Evolutionary conservation across 345 rosid species (phyloP), one percentile per base, ranked within the genome.

Genomic region (Brassica nigra): DNA sequence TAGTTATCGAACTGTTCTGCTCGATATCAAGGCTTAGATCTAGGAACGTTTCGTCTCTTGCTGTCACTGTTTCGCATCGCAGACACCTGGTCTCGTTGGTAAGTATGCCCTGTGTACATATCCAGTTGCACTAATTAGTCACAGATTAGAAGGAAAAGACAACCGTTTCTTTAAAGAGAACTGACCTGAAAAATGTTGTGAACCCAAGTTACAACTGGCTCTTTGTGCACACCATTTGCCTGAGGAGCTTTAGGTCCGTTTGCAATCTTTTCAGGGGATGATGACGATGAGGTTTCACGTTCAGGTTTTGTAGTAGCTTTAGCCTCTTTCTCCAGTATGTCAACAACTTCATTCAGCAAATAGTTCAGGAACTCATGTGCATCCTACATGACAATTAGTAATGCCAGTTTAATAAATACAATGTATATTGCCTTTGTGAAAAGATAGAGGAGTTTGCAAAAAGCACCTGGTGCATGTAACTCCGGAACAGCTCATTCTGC

Each of bases 21-120:
- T 96, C 99, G 75, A 96, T 96, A 81, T 96, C 99, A 84, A 96
- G 98, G 87, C 99, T 96, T 86, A 96, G 77, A 84, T 96, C 99
- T 15, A 96, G 85, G 86, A 96, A 96, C 0, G 95, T 96, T 84
- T 96, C 99, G 59, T 96, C 99, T 83, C 99, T 92, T 47, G 97
- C 99, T 54, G 99, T 96, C 81, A 96, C 98, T 0, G 97, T 96
- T 80, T 96, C 99, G 31, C 99, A 96, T 28, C 89, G 91, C 76
- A 96, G 86, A 83, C 99, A 96, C 85, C 90, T 92, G 20, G 99
- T 96, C 89, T 96, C 99, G 68, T 96, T 96, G 70, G 99, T 96
- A 77, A 96, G 97, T 81, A 93, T 93, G 66, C 99, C 98, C 99
- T 93, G 89, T 62, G 33, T 37, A 76, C 79, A 80, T 27, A 59